Evolutionary conservation across 805 yeast genomes (phyloP), one percentile per base, ranked within the genome.

Genomic region (Zygotorulaspora florentina): DNA sequence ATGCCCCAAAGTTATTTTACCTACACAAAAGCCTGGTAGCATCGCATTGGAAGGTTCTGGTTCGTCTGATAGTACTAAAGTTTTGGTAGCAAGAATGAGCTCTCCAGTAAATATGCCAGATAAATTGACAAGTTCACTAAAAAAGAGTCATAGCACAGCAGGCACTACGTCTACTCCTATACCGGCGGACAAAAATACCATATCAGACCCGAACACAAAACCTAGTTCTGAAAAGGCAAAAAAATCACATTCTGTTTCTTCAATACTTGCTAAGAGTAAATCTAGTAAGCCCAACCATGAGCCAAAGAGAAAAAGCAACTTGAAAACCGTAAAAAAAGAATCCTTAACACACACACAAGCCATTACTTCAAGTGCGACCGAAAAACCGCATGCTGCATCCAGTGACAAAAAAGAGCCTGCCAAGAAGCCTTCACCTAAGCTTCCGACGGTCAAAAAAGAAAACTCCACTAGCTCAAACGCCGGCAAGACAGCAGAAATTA

Each of bases 101-200:
- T 55, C 61, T 6, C 61, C 61, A 11, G 58, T 55, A 9, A 47
- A 47, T 35, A 29, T 48, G 8, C 50, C 49, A n/a, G 52, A 51
- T 20, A 38, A 38, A 3, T 28, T 34, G 13, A 40, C 16, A 17
- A 37, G 23, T 10, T 20, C 33, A 2, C 29, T 43, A 2, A 49
- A 46, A 33, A 43, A 39, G 34, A 35, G 33, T 35, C 29, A 37
- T 30, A 48, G 52, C 25, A 45, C 30, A 18, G 34, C 33, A 23
- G 39, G 40, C 8, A 10, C 46, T 5, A 7, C 40, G 16, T 40
- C 48, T 13, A 31, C 36, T 27, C 10, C 47, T 13, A 27, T 39
- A 16, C 39, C 16, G 12, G 40, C 38, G 11, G 26, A 13, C 27
- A 37, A 18, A 29, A 37, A 25, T 15, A 3, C 35, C 6, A n/a